Conservation (phyloP, 1,284 basidiomycete species). For the Caloboletus inedulis region DNA sequence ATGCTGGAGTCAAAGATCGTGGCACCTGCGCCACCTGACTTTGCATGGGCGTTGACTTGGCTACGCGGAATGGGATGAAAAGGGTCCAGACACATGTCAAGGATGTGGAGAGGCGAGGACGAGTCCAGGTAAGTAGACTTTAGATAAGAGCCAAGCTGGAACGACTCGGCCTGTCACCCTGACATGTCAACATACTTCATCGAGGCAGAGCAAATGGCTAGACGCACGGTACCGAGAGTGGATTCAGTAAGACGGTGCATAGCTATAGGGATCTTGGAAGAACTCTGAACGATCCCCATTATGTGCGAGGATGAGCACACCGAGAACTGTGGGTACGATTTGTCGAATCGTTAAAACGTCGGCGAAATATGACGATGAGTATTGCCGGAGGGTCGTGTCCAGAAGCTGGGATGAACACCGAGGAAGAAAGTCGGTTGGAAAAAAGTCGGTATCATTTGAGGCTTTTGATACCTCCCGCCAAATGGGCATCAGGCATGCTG, state of each 20-base stretch:
- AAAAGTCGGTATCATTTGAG: conserved; percentile 16
- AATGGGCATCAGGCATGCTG: too few species aligned
- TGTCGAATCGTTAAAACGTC: conserved; percentile 18
- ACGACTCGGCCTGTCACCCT: conserved; percentile 59
- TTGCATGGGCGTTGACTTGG: conserved; percentile 71
- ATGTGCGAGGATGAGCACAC: conserved; percentile 77
- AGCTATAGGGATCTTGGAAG: conserved; percentile 68
- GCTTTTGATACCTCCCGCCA: conserved; percentile 34
- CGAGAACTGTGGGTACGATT: conserved; percentile 64
- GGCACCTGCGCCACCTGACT: conserved; percentile 77
- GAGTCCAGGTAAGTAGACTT: conserved; percentile 68
- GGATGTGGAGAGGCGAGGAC: conserved; percentile 62
- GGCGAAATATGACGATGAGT: neutral
- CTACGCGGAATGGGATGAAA: conserved; percentile 44
- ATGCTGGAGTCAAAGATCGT: conserved; percentile 83
- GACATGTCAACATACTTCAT: conserved; percentile 3
- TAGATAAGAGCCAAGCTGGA: conserved; percentile 65
- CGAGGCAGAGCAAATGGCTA: neutral
- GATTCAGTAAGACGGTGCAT: conserved; percentile 71
- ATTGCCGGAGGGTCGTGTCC: neutral
- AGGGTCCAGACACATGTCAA: conserved; percentile 48
- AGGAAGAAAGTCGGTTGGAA: too few species aligned
- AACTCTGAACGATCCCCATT: conserved; percentile 77
- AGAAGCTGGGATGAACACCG: conserved; percentile 3
- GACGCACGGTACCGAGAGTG: conserved; percentile 75